Conservation (phyloP, 2,329 filamentous ascomycete species). For the Fusarium sp. region DNA sequence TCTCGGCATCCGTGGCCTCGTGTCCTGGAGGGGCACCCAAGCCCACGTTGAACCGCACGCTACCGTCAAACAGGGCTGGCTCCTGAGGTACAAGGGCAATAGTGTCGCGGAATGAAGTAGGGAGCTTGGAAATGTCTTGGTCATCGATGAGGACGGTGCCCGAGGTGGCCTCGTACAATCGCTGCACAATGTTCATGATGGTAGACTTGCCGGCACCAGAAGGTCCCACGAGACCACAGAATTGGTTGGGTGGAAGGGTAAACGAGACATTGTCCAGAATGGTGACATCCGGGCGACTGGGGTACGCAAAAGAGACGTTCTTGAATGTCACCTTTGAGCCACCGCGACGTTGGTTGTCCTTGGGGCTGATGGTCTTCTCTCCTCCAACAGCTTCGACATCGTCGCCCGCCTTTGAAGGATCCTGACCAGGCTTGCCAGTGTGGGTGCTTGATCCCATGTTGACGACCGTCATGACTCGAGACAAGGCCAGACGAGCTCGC, state of each 20-base stretch:
- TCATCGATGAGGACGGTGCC: constrained; percentile 55
- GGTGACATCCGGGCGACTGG: constrained; percentile 63
- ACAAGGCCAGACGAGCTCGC: constrained; percentile 67
- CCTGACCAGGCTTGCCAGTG: constrained; percentile 22
- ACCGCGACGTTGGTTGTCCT: constrained; percentile 24
- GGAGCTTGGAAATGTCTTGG: constrained; percentile 53
- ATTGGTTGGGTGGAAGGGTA: constrained; percentile 64
- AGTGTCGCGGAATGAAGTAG: constrained; percentile 56
- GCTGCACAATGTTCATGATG: constrained; percentile 63
- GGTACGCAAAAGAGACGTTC: constrained; percentile 70
- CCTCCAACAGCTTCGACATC: constrained; percentile 52
- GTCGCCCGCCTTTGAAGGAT: constrained; percentile 28
- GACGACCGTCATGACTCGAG: constrained; percentile 61
- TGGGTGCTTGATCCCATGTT: constrained; percentile 50
- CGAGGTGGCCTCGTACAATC: constrained; percentile 55
- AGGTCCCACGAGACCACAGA: constrained; percentile 69
- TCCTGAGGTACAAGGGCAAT: constrained; percentile 67
- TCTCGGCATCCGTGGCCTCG: constrained; percentile 64
- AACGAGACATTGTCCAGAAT: constrained; percentile 65
- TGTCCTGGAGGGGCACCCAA: constrained; percentile 63
- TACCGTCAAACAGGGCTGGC: constrained; percentile 63
- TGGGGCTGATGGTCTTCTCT: constrained; percentile 33
- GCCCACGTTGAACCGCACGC: constrained; percentile 62
- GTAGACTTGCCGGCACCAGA: constrained; percentile 73
- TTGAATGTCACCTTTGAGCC: constrained; percentile 63